Evolutionary conservation across 2,329 filamentous ascomycete species (phyloP).

Genomic region (Talaromyces sp.): DNA sequence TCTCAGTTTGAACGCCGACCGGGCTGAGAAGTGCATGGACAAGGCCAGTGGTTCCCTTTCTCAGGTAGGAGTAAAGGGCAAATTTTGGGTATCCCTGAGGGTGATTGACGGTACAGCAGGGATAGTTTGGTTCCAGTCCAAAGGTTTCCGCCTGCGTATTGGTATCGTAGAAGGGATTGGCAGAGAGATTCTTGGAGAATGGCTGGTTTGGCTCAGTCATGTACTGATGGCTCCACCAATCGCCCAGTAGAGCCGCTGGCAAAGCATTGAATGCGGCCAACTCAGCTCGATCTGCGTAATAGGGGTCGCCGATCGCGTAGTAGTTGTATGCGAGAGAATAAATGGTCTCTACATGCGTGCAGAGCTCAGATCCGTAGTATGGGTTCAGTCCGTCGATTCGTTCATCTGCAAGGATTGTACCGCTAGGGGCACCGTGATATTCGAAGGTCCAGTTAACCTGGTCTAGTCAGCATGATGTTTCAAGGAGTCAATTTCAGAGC

Average conservation of each 20-base stretch:
- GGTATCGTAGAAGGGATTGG: conserved; percentile 54
- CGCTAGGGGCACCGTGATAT: conserved; percentile 53
- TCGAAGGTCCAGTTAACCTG: conserved; percentile 49
- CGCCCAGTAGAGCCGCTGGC: conserved; percentile 53
- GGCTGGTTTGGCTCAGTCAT: conserved; percentile 59
- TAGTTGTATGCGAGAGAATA: conserved; percentile 57
- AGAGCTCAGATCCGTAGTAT: conserved; percentile 52
- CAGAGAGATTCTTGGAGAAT: conserved; percentile 47
- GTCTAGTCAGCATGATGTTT: not conserved
- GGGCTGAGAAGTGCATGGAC: conserved; percentile 57
- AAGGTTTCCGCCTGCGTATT: conserved; percentile 51
- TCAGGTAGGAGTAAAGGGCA: conserved; percentile 52
- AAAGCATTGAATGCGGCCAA: conserved; percentile 59
- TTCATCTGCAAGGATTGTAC: conserved; percentile 56
- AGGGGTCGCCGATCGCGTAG: conserved; percentile 49
- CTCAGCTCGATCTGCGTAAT: conserved; percentile 57
- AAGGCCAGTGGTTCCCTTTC: conserved; percentile 47
- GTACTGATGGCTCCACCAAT: conserved; percentile 63
- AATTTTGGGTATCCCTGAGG: conserved; percentile 62
- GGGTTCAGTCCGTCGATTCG: conserved; percentile 50
- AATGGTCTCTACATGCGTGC: conserved; percentile 56
- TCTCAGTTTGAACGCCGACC: conserved; percentile 42
- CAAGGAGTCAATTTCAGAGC: not conserved
- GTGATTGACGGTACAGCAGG: conserved; percentile 63
- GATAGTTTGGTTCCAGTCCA: conserved; percentile 56